Base-by-base conservation (phyloP, 495 filamentous ascomycete genomes). In the Physcia stellaris region DNA sequence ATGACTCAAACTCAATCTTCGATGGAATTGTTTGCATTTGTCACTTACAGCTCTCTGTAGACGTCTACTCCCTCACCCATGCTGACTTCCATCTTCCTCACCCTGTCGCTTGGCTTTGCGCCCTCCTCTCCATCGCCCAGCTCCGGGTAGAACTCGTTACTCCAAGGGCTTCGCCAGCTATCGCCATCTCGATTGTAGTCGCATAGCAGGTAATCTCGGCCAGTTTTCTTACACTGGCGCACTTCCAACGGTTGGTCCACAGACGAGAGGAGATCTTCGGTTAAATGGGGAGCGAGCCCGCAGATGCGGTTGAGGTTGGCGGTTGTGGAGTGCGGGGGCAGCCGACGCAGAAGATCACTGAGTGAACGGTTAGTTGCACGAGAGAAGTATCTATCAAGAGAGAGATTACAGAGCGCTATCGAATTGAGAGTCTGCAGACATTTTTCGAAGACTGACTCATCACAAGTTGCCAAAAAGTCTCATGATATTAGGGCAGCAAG, bases 141-240 rank as follows among this genome's bases (percentile, higher is more conserved):
- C 15, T 80, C 79, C 1, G 88, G 90, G 52, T 95, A 86, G 55
- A 96, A 99, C 60, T 95, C 84, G 60, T 95, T 95, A 65, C 79
- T 87, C 90, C 90, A 99, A 23, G 90, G 90, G 45, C 83, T 90
- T 23, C 90, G 81, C 68, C 93, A 93, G 62, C 79, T 86, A 60
- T 95, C 90, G 37, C 92, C 92, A 62, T 99, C 90, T 37, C 90
- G 86, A 70, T 99, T 99, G 68, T 96, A 99, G 70, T 99, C 90
- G 68, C 90, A 99, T 45, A 94, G 83, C 28, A 99, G 75, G 64
- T 94, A 99, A 64, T 96, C 90, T 38, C 87, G 81, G 45, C 82
- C 85, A 39, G 83, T 84, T 59, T 86, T 83, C 39, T 70, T 67
- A 67, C 90, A 96, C 44, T 81, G 80, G 42, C 78, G 77, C 32